These are phyloP conservation scores for Botrytis cinerea DNA, from an alignment of 2,329 filamentous ascomycete genomes.

Conservation along the genomic window DNA sequence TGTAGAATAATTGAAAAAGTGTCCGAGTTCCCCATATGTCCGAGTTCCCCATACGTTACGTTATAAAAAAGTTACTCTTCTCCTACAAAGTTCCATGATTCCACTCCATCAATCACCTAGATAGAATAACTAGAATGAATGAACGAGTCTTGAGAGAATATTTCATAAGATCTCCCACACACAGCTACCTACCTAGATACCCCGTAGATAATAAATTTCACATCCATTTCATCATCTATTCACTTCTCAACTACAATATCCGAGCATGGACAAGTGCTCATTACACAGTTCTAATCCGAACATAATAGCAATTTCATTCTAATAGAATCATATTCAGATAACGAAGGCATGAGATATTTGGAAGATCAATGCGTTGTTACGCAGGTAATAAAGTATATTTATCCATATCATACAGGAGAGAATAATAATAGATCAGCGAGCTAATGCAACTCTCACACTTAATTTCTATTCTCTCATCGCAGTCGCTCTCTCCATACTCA, in stretches of 20 bases:
- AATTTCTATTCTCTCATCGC: background rate
- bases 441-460: background rate
- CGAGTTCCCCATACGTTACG: too few relatives aligned
- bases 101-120: too few relatives aligned
- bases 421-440: background rate
- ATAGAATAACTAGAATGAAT: too few relatives aligned
- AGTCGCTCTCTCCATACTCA: background rate
- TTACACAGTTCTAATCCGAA: background rate
- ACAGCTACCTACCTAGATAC: too few relatives aligned
- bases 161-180: too few relatives aligned
- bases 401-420: background rate
- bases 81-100: too few relatives aligned
- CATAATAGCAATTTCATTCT: background rate
- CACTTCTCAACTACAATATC: too few relatives aligned
- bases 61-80: too few relatives aligned
- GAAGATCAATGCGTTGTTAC: background rate
- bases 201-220: background rate
- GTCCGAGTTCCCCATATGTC: too few relatives aligned
- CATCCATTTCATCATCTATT: too few relatives aligned
- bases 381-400: background rate
- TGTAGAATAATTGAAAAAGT: too few relatives aligned
- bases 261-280: background rate
- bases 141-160: too few relatives aligned
- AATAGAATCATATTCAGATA: fast-evolving
- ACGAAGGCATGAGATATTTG: background rate